These are phyloP conservation scores for Phytophthora aleatoria DNA, from an alignment of 352 stramenopile species.

Conservation along the genomic window DNA sequence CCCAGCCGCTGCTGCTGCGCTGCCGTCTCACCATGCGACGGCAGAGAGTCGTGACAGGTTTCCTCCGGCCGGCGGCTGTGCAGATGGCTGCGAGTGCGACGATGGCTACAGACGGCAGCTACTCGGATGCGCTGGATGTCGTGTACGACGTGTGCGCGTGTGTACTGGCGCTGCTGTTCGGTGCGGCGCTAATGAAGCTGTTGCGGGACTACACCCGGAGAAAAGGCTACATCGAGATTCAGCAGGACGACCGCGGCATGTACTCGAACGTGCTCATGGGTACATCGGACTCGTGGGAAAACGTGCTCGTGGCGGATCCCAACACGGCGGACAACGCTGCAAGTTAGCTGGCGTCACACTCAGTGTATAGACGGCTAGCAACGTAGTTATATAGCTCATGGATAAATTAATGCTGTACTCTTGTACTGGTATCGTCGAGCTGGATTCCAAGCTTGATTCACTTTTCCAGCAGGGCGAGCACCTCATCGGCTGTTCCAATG, in stretches of 20 bases:
- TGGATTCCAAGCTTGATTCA: slow-evolving; percentile 10
- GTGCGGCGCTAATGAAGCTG: slow-evolving; percentile 48
- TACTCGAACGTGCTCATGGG: slow-evolving; percentile 65
- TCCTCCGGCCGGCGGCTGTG: slow-evolving; percentile 12
- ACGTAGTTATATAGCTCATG: slow-evolving; percentile 1
- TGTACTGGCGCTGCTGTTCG: slow-evolving; percentile 48
- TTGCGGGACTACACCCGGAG: slow-evolving; percentile 49
- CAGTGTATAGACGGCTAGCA: slow-evolving; percentile 2
- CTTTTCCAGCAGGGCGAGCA: slow-evolving; percentile 58
- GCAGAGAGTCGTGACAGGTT: slow-evolving; percentile 17
- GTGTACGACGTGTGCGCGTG: slow-evolving; percentile 52
- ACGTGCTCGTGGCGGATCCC: slow-evolving; percentile 21
- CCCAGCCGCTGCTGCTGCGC: slow-evolving; percentile 2
- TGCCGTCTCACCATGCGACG: slow-evolving; percentile 21
- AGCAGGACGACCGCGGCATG: slow-evolving; percentile 69
- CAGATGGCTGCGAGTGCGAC: slow-evolving; percentile 17
- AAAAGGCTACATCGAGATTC: slow-evolving; percentile 66
- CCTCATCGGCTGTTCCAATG: slow-evolving; percentile 49
- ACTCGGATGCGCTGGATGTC: slow-evolving; percentile 23
- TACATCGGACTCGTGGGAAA: slow-evolving; percentile 76
- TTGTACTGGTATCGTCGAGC: background rate
- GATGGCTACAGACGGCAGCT: background rate
- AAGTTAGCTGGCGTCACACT: slow-evolving; percentile 9
- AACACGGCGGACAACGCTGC: slow-evolving; percentile 13
- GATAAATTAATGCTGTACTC: slow-evolving; percentile 28